Evolutionary conservation across 179 eudicot species (phyloP).

Genomic region (Spergularia azorica): DNA sequence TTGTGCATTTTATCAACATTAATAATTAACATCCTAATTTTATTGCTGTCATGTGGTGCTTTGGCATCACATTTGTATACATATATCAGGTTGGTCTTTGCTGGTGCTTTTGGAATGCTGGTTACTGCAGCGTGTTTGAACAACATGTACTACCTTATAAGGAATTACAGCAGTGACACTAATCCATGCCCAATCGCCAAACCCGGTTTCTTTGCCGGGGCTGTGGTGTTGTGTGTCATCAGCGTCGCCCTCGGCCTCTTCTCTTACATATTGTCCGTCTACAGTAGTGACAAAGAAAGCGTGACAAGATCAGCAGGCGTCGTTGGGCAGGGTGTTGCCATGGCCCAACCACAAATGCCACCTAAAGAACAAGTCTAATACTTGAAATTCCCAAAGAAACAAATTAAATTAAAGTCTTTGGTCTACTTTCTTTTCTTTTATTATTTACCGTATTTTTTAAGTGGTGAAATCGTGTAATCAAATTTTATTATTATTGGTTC

Average conservation of each 20-base stretch:
- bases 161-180: not conserved
- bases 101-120: slow-evolving; percentile 11
- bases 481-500: too few relatives aligned
- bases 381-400: too few relatives aligned
- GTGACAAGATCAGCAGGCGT: too few relatives aligned
- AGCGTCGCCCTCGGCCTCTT: slow-evolving; percentile 17
- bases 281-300: not conserved
- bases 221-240: slow-evolving; percentile 9
- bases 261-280: slow-evolving; percentile 15
- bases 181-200: not conserved
- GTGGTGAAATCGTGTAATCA: too few relatives aligned
- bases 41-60: too few relatives aligned
- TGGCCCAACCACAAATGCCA: slow-evolving; percentile 17
- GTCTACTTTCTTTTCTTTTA: too few relatives aligned
- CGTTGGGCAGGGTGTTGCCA: slow-evolving; percentile 5
- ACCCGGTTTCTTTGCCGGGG: not conserved
- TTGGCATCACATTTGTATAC: too few relatives aligned
- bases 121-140: slow-evolving; percentile 7
- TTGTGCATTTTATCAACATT: too few relatives aligned
- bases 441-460: too few relatives aligned
- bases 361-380: not conserved
- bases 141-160: slow-evolving; percentile 1
- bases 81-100: slow-evolving; percentile 13
- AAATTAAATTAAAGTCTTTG: too few relatives aligned
- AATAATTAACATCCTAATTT: too few relatives aligned